Evolutionary conservation across 1,139 yeast genomes (phyloP).

Genomic region (Pneumocystis sp.): DNA sequence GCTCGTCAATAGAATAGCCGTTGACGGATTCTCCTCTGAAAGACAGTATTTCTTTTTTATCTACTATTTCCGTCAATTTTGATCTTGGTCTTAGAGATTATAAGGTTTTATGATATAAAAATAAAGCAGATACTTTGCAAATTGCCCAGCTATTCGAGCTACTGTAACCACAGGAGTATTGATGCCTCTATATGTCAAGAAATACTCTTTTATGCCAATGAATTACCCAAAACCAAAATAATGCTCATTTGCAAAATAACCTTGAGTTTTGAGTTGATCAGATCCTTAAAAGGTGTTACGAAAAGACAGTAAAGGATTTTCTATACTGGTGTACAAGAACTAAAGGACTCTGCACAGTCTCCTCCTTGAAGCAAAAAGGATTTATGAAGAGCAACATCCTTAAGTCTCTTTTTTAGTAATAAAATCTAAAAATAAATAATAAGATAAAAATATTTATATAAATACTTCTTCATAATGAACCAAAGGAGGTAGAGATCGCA

Average conservation of each 20-base stretch:
- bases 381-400: constrained; percentile 30
- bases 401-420: constrained; percentile 22
- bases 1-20: constrained; percentile 27
- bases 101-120: not conserved
- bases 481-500: constrained; percentile 30
- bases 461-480: constrained; percentile 26
- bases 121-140: constrained; percentile 24
- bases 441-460: not conserved
- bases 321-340: constrained; percentile 22
- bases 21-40: constrained; percentile 32
- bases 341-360: constrained; percentile 34
- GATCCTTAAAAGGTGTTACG: constrained; percentile 9
- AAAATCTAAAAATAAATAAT: constrained; percentile 18
- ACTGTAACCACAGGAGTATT: constrained; percentile 23
- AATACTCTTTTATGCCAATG: not conserved
- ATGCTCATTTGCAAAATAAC: constrained; percentile 31
- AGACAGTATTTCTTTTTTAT: constrained; percentile 29
- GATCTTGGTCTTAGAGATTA: constrained; percentile 24
- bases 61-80: constrained; percentile 28
- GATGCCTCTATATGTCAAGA: constrained; percentile 1
- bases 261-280: constrained; percentile 30
- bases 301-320: not conserved
- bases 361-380: constrained; percentile 34
- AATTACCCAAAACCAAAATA: constrained; percentile 29
- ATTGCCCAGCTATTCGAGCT: constrained; percentile 34